A percentile compares a stretch with the other conserved stretches of the same genome.
These are phyloP conservation scores for Rhizopogon hawkerae DNA, from an alignment of 1,284 basidiomycete species.

Conservation along the genomic window DNA sequence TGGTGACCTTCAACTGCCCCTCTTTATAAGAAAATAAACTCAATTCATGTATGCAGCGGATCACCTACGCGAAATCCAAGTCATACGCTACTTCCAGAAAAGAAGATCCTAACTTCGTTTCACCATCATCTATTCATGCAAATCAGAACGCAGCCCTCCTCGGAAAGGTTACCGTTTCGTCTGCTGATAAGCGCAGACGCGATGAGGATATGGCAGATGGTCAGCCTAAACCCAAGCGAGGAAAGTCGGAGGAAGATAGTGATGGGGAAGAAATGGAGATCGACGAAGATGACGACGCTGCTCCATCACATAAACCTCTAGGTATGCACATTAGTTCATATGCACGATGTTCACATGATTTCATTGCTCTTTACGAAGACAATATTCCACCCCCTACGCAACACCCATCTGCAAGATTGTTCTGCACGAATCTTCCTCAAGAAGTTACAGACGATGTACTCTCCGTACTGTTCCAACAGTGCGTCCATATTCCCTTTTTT, in stretches of 20 bases:
- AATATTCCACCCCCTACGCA: conserved; percentile 45
- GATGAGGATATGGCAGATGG: conserved; percentile 53
- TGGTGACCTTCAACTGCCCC: conserved; percentile 47
- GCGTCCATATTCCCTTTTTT: conserved; percentile 26
- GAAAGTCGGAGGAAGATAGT: conserved; percentile 57
- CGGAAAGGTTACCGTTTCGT: conserved; percentile 25
- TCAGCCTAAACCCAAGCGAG: conserved; percentile 56
- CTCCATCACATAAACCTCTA: conserved; percentile 29
- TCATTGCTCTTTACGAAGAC: conserved; percentile 30
- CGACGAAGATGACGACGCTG: conserved; percentile 64
- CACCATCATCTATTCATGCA: conserved; percentile 55
- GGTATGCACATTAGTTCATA: conserved; percentile 32
- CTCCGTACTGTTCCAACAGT: conserved; percentile 83
- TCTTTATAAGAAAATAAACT: conserved; percentile 1
- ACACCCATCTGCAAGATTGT: conserved; percentile 53
- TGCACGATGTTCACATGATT: conserved; percentile 19
- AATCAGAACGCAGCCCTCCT: conserved; percentile 35
- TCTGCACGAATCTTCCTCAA: conserved; percentile 73
- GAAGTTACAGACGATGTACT: conserved; percentile 77
- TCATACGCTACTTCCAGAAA: conserved; percentile 71
- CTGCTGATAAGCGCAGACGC: conserved; percentile 54
- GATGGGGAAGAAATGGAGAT: conserved; percentile 81
- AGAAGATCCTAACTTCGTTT: conserved; percentile 70
- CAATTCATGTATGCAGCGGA: conserved; percentile 44
- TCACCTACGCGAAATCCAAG: conserved; percentile 80